Conservation (phyloP, 2,329 filamentous ascomycete genomes). For the Bipolaris victoriae region DNA sequence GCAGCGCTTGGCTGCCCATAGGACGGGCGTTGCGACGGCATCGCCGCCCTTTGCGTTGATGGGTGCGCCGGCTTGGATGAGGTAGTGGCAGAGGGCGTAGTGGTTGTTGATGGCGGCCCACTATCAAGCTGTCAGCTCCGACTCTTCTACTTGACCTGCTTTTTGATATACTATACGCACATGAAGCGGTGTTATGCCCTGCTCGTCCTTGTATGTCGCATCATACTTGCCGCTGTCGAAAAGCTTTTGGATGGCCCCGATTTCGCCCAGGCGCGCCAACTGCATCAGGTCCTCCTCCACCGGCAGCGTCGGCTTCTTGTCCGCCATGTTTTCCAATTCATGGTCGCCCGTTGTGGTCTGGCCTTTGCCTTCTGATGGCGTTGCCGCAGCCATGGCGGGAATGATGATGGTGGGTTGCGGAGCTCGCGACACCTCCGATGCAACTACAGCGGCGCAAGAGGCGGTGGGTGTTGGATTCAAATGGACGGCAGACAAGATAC, state of each 20-base stretch:
- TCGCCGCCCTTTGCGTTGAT: conserved; percentile 96
- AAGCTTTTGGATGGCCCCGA: conserved; percentile 84
- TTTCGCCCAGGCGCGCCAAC: conserved; percentile 84
- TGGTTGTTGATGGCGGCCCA: conserved; percentile 99
- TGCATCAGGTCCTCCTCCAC: conserved; percentile 91
- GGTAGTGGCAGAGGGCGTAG: conserved; percentile 94
- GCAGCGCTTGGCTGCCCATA: conserved; percentile 96
- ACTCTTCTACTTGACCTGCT: background rate
- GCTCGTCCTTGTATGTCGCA: conserved; percentile 82
- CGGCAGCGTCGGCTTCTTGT: conserved; percentile 50
- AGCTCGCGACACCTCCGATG: conserved; percentile 8
- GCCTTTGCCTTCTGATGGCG: conserved; percentile 31
- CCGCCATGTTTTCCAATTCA: conserved; percentile 48
- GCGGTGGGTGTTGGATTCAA: background rate
- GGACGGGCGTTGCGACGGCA: conserved; percentile 88
- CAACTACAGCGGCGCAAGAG: conserved; percentile 1
- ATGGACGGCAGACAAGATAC: background rate
- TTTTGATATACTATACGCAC: conserved; percentile 57
- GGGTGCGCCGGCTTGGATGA: conserved; percentile 83
- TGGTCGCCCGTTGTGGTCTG: conserved; percentile 33
- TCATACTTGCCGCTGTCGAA: conserved; percentile 83
- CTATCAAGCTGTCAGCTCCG: conserved; percentile 55
- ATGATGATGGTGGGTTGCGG: conserved; percentile 8
- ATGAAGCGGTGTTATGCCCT: conserved; percentile 95
- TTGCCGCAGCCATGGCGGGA: conserved; percentile 37